Percentiles rank a stretch among this genome's conserved stretches.
Evolutionary conservation across 2,329 filamentous ascomycete genomes (phyloP).

Genomic region (Clarireedia paspali): DNA sequence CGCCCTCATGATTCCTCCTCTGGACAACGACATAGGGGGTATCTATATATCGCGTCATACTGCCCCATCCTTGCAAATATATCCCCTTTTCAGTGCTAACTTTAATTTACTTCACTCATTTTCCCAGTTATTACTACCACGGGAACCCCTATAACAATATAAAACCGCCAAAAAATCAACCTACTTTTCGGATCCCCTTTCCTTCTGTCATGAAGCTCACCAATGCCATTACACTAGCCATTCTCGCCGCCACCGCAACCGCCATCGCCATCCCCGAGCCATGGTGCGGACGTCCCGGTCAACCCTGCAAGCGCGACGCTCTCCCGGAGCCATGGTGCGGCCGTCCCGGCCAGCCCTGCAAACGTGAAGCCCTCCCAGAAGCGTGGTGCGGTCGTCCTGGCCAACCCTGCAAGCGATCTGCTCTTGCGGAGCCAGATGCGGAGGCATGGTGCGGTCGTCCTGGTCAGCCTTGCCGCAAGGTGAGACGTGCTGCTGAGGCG

Average conservation of each 20-base stretch:
- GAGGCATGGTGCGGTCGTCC: conserved; percentile 2
- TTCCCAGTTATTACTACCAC: too few relatives aligned
- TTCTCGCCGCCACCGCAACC: conserved; percentile 7
- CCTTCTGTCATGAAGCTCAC: conserved; percentile 9
- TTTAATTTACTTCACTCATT: neutral
- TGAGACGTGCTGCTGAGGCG: conserved; percentile 7
- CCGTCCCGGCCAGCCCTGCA: conserved; percentile 4
- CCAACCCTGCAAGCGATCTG: conserved; percentile 4
- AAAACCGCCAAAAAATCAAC: neutral
- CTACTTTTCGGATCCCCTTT: too few relatives aligned
- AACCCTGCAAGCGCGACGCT: conserved; percentile 3
- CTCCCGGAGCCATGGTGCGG: conserved; percentile 1
- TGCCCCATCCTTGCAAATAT: neutral
- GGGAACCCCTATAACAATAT: neutral
- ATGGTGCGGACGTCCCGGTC: conserved; percentile 3
- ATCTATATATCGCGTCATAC: too few relatives aligned
- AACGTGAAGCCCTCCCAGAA: conserved; percentile 12
- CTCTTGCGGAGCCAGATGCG: neutral
- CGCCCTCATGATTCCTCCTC: too few relatives aligned
- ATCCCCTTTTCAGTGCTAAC: neutral
- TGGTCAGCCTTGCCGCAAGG: conserved; percentile 6
- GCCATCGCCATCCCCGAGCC: conserved; percentile 8
- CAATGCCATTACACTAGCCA: conserved; percentile 3
- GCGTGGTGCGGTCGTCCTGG: conserved; percentile 14
- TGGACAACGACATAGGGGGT: too few relatives aligned